Conservation (phyloP, 768 basidiomycete species). For the Tulasnella sp. region DNA sequence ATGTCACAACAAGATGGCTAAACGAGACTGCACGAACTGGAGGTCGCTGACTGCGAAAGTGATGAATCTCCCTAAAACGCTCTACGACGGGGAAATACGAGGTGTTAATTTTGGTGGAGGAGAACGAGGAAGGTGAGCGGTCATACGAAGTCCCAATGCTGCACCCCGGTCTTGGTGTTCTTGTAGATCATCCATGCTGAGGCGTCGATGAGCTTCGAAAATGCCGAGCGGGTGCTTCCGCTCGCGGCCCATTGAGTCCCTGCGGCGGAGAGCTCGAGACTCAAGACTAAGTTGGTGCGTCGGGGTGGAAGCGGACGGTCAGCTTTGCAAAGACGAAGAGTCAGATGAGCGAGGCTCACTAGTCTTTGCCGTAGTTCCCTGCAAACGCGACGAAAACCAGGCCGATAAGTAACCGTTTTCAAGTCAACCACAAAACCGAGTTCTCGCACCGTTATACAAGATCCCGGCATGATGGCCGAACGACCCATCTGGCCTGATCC, state of each 20-base stretch:
- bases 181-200: constrained; percentile 59
- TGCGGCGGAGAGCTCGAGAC: constrained; percentile 46
- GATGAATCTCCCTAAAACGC: constrained; percentile 52
- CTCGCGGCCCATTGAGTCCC: constrained; percentile 46
- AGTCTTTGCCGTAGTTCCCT: constrained; percentile 55
- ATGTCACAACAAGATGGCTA: not conserved
- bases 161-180: constrained; percentile 41
- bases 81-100: constrained; percentile 30
- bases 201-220: constrained; percentile 45
- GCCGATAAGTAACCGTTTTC: too few relatives aligned
- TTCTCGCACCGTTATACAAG: constrained; percentile 59
- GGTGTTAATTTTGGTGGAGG: not conserved
- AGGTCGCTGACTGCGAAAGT: constrained; percentile 44
- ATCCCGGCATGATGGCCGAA: constrained; percentile 48
- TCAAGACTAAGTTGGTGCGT: constrained; percentile 50
- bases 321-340: not conserved
- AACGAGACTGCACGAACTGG: constrained; percentile 26
- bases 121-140: not conserved
- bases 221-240: constrained; percentile 31
- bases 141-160: constrained; percentile 66
- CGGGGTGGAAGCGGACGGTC: constrained; percentile 23
- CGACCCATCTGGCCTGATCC: constrained; percentile 38
- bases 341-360: constrained; percentile 22
- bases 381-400: too few relatives aligned
- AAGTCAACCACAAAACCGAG: too few relatives aligned